phyloP scores from a whole-genome alignment of 768 basidiomycete species.

The Lanmaoa pseudosensibilis region DNA sequence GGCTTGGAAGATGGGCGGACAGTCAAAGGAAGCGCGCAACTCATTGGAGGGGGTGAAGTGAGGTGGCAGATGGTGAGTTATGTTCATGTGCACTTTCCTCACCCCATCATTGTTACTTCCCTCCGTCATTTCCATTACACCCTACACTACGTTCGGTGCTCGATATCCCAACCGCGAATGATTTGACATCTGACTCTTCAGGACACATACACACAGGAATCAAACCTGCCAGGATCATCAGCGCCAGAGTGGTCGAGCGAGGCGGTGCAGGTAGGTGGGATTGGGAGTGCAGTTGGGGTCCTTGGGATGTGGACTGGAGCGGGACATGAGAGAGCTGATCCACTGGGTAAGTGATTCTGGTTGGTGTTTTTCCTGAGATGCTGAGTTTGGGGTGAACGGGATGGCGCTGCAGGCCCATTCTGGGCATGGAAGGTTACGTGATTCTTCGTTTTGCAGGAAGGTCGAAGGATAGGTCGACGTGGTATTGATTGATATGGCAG shows the following conservation, averaged over 20 bases:
- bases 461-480: not conserved
- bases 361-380: not conserved
- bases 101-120: not conserved
- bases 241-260: slow-evolving; percentile 52
- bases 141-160: not conserved
- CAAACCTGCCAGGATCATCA: slow-evolving; percentile 32
- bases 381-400: not conserved
- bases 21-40: slow-evolving; percentile 45
- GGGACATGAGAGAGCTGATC: slow-evolving; percentile 43
- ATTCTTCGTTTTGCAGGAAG: not conserved
- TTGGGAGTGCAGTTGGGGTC: slow-evolving; percentile 52
- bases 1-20: slow-evolving; percentile 34
- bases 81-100: not conserved
- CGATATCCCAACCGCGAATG: not conserved
- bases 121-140: too few relatives aligned
- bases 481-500: not conserved
- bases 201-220: slow-evolving; percentile 32
- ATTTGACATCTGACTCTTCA: slow-evolving; percentile 3
- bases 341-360: slow-evolving; percentile 37
- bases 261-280: slow-evolving; percentile 55
- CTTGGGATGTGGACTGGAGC: slow-evolving; percentile 59
- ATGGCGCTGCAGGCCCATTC: slow-evolving; percentile 39
- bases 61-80: slow-evolving; percentile 51
- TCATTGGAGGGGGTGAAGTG: slow-evolving; percentile 49
- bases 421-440: slow-evolving; percentile 45